Evolutionary conservation across 106 monocot species (phyloP), one percentile per base, ranked within the genome.

Genomic region (Dioscorea alata): DNA sequence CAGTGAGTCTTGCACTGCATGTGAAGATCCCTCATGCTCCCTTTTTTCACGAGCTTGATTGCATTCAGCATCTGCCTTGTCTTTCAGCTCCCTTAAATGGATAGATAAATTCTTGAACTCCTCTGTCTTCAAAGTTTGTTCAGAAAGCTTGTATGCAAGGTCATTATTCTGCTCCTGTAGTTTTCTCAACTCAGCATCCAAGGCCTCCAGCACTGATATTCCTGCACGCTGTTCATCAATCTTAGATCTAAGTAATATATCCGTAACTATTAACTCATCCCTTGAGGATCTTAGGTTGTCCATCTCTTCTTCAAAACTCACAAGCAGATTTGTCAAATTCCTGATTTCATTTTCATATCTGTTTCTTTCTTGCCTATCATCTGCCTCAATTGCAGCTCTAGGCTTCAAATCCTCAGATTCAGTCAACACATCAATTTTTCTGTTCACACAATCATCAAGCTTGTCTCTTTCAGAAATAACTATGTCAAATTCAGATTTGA

Each of bases 61-160:
- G 60, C 61, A 75, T 61, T 89, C 86, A 61, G 80, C 73, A 53
- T 84, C 92, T 65, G 92, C 84, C 74, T 92, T 97, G 75, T 97
- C 92, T 63, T 92, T 97, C 12, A 85, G 81, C 72, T 94, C 94
- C 79, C 80, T 86, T 49, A 99, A 72, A 78, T 87, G 93, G 59
- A 86, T 79, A 32, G 93, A 93, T 53, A 99, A 62, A 33, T 83
- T 93, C 78, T 84, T 99, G 60, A 85, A 99, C 71, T 99, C 93
- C 72, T 99, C 93, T 64, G 99, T 78, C 80, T 88, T 99, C 74
- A 90, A 62, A 78, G 70, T 88, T 69, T 93, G 99, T 63, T 93
- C 93, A 57, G 85, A 87, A 23, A 99, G 85, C 64, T 81, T 90
- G 35, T 71, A 71, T 22, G 63, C 78, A 20, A 99, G 83, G 53